Evolutionary conservation across 108 stramenopile species (phyloP).

Genomic region (Licmophora abbreviata): DNA sequence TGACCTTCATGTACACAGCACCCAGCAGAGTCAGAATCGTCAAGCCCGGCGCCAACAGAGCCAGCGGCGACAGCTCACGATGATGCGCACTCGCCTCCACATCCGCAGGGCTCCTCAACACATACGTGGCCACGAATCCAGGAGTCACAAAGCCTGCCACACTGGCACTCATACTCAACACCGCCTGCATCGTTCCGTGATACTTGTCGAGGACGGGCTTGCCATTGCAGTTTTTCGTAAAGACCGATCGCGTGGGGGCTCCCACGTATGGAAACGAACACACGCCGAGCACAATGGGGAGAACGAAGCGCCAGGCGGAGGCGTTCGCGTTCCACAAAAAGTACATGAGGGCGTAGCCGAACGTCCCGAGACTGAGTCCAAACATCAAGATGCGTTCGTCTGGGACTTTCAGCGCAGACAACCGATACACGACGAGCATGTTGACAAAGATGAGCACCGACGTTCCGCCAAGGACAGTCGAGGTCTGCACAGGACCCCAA

Average conservation of each 20-base stretch:
- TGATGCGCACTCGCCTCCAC: slow-evolving; percentile 35
- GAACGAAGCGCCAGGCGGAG: slow-evolving; percentile 20
- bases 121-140: slow-evolving; percentile 49
- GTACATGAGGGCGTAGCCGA: slow-evolving; percentile 23
- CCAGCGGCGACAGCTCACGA: slow-evolving; percentile 39
- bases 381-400: slow-evolving; percentile 14
- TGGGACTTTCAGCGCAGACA: slow-evolving; percentile 12
- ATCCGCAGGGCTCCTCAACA: slow-evolving; percentile 49
- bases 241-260: slow-evolving; percentile 51
- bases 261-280: slow-evolving; percentile 52
- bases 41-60: slow-evolving; percentile 22
- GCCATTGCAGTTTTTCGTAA: slow-evolving; percentile 35
- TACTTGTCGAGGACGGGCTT: slow-evolving; percentile 24
- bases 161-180: slow-evolving; percentile 49
- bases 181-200: slow-evolving; percentile 61
- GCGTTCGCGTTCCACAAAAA: slow-evolving; percentile 19
- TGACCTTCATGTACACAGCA: background rate
- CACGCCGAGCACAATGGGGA: slow-evolving; percentile 34
- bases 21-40: slow-evolving; percentile 3
- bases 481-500: slow-evolving; percentile 52
- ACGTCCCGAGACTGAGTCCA: slow-evolving; percentile 8
- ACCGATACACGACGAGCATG: slow-evolving; percentile 31
- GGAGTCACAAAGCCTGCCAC: slow-evolving; percentile 63
- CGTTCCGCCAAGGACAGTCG: slow-evolving; percentile 39
- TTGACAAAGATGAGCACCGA: slow-evolving; percentile 42